Conservation (phyloP, 2,329 filamentous ascomycete species). For the Fusarium chaquense region DNA sequence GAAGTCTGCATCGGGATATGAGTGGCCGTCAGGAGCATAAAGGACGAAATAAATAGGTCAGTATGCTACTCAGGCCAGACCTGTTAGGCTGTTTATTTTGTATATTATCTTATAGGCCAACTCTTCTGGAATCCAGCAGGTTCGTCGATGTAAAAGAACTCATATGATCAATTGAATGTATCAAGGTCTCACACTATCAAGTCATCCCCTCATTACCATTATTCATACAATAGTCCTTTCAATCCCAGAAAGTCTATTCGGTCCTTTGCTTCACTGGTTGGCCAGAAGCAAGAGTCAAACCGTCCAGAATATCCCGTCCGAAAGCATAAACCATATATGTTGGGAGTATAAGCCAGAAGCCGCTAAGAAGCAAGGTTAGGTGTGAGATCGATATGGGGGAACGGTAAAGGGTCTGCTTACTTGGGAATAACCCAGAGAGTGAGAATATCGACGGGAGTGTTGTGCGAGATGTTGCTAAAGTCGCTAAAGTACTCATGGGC, state of each 20-base stretch:
- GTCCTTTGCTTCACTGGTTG: constrained; percentile 40
- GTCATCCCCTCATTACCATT: constrained; percentile 23
- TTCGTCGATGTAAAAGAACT: background rate
- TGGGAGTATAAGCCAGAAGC: constrained; percentile 66
- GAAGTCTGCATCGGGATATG: too few species aligned
- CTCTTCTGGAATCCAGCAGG: too few species aligned
- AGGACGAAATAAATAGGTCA: too few species aligned
- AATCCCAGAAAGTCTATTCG: background rate
- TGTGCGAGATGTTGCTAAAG: constrained; percentile 70
- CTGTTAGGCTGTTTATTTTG: too few species aligned
- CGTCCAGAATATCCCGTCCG: constrained; percentile 63
- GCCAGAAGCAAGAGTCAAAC: constrained; percentile 55
- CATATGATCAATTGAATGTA: constrained; percentile 7
- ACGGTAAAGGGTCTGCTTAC: constrained; percentile 52
- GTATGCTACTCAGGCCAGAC: too few species aligned
- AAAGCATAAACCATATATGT: constrained; percentile 64
- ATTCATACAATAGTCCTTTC: background rate
- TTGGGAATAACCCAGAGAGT: constrained; percentile 70
- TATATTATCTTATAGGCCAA: too few species aligned
- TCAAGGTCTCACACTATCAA: background rate
- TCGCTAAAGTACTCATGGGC: constrained; percentile 67
- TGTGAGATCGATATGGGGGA: background rate
- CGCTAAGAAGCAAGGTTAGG: constrained; percentile 53
- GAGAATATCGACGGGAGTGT: constrained; percentile 58
- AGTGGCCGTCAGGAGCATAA: too few species aligned